Evolutionary conservation across 2,329 filamentous ascomycete genomes (phyloP).

Genomic region (Blastomyces parvus): DNA sequence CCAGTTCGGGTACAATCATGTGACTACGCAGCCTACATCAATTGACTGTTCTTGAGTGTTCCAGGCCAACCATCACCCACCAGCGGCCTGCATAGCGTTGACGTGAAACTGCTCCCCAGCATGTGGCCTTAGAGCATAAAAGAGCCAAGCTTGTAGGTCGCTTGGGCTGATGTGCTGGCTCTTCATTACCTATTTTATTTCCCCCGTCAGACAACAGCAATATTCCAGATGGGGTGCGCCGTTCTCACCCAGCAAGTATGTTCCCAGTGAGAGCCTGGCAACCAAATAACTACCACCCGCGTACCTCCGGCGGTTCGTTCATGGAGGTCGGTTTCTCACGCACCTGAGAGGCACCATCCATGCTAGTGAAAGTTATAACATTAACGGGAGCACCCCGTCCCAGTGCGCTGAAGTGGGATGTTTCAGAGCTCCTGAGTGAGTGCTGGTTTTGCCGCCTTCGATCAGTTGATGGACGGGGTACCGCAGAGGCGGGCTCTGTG

Average conservation of each 20-base stretch:
- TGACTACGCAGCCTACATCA: not conserved
- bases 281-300: not conserved
- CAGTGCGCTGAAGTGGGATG: conserved; percentile 46
- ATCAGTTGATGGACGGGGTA: not conserved
- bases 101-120: not conserved
- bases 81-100: too few species aligned
- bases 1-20: not conserved
- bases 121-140: not conserved
- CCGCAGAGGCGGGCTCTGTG: not conserved
- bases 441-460: conserved; percentile 16
- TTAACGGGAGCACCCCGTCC: conserved; percentile 54
- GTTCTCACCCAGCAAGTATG: not conserved
- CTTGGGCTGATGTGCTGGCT: not conserved
- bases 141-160: not conserved
- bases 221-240: not conserved
- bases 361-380: conserved; percentile 36
- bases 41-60: not conserved
- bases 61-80: not conserved
- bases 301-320: not conserved
- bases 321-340: not conserved
- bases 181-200: not conserved
- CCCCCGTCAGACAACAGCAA: not conserved
- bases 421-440: conserved; percentile 38
- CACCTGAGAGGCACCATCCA: conserved; percentile 11
- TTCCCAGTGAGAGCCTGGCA: not conserved